Evolutionary conservation across 1,284 basidiomycete genomes (phyloP).

Genomic region (Exobasidium rhododendri): DNA sequence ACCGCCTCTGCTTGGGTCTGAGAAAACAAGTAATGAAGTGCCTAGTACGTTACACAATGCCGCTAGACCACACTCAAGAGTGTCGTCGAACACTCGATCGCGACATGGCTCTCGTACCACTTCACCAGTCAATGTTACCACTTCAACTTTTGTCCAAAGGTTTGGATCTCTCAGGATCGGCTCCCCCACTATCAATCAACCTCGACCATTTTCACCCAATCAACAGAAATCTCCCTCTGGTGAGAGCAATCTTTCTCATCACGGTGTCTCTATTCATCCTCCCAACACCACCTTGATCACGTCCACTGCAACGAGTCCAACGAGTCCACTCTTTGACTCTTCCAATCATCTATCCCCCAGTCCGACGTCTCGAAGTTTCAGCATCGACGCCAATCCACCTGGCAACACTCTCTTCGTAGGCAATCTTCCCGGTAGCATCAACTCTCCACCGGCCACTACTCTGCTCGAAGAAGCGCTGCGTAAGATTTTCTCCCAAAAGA

Average conservation of each 20-base stretch:
- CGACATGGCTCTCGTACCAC: slow-evolving; percentile 2
- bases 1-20: slow-evolving; percentile 23
- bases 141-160: slow-evolving; percentile 12
- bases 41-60: background rate
- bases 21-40: slow-evolving; percentile 3
- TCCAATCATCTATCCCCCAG: slow-evolving; percentile 11
- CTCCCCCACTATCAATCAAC: slow-evolving; percentile 21
- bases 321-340: background rate
- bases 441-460: slow-evolving; percentile 57
- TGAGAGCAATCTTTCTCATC: background rate
- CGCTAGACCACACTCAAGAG: background rate
- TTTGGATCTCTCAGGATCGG: slow-evolving; percentile 34
- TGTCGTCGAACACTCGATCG: slow-evolving; percentile 4
- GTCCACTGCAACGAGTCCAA: slow-evolving; percentile 3
- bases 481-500: slow-evolving; percentile 71
- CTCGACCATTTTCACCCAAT: slow-evolving; percentile 11
- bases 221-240: background rate
- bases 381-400: slow-evolving; percentile 42
- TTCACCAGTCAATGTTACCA: slow-evolving; percentile 12
- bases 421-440: slow-evolving; percentile 38
- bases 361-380: slow-evolving; percentile 33
- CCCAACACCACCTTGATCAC: background rate
- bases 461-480: slow-evolving; percentile 80
- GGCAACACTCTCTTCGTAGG: slow-evolving; percentile 47
- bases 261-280: background rate